phyloP scores from a whole-genome alignment of 148 eudicot species.

The Rhododendron williamsianum region DNA sequence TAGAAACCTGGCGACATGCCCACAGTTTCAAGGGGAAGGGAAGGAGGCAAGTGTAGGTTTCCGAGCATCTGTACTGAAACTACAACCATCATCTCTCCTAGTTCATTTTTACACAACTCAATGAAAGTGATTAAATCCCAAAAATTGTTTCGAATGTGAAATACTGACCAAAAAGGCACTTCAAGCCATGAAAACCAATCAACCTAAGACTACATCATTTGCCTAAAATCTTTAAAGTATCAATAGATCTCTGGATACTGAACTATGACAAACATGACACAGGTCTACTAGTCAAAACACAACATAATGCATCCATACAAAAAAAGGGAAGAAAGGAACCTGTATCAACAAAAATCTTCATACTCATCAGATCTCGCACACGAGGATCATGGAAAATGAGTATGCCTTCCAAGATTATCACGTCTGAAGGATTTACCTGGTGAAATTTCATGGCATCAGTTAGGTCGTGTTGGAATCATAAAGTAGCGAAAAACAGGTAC shows the following conservation, averaged over 20 bases:
- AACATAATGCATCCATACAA: constrained; percentile 8
- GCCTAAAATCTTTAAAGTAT: neutral
- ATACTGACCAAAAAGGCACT: neutral
- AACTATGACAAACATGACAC: neutral
- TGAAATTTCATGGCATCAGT: constrained; percentile 16
- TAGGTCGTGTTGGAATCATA: neutral
- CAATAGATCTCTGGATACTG: neutral
- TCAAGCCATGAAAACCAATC: constrained; percentile 1
- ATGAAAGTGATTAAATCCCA: neutral
- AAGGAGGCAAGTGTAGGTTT: neutral
- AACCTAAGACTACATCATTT: neutral
- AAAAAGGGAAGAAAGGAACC: constrained; percentile 49
- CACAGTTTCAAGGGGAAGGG: neutral
- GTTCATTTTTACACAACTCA: constrained; percentile 1
- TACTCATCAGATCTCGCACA: constrained; percentile 80
- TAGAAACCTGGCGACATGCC: neutral
- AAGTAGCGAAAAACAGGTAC: neutral
- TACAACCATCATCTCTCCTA: neutral
- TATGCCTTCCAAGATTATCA: constrained; percentile 93
- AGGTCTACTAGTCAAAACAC: neutral
- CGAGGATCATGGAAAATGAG: constrained; percentile 91
- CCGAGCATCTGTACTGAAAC: neutral
- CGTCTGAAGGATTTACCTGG: constrained; percentile 98
- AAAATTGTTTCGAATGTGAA: neutral
- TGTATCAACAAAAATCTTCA: constrained; percentile 99